Base-by-base conservation (phyloP, 768 basidiomycete genomes). In the Neoboletus subvelutipes region DNA sequence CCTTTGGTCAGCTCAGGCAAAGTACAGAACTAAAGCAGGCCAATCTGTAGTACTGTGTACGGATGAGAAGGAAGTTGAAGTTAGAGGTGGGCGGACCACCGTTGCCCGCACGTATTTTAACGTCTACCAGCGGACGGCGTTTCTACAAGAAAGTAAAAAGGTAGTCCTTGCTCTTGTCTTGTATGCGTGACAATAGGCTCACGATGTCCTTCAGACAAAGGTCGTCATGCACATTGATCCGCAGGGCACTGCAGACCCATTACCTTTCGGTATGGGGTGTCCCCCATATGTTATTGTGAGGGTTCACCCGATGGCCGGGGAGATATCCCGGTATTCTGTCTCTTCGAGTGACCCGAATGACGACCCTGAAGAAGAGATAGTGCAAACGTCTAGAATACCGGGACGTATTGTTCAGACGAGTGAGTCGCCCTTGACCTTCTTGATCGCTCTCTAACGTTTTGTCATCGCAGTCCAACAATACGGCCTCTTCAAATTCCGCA, bases 171-270 rank as follows among this genome's bases (percentile, higher is more conserved):
- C 24, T 41, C 20, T 34, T 24, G 28, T 37, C 39, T 52, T 41
- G 29, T n/a, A 49, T 45, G 36, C 28, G 56, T 55, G 11, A 50
- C 49, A 18, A n/a, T 48, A 1, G 17, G 31, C 48, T 70, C 43
- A 66, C 29, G 24, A 7, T 36, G 34, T 22, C 49, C 40, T 54
- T 8, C 63, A 96, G 94, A 88, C 87, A 29, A 95, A 94, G 76
- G 83, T 94, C 24, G 87, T 93, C 11, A 80, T 96, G 40, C 92
- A 94, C 62, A 84, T 98, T 53, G 93, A 96, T 69, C 81, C 86
- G 18, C 65, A 80, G 17, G 90, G 89, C 5, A 75, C 81, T 13
- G 89, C 92, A 8, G 88, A 92, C 63, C 83, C 86, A 2, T 79
- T 96, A 55, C 86, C 89, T 5, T 86, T 94, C 59, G 90, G 88